phyloP scores from a whole-genome alignment of 805 yeast genomes.

The Candida lessepsii region DNA sequence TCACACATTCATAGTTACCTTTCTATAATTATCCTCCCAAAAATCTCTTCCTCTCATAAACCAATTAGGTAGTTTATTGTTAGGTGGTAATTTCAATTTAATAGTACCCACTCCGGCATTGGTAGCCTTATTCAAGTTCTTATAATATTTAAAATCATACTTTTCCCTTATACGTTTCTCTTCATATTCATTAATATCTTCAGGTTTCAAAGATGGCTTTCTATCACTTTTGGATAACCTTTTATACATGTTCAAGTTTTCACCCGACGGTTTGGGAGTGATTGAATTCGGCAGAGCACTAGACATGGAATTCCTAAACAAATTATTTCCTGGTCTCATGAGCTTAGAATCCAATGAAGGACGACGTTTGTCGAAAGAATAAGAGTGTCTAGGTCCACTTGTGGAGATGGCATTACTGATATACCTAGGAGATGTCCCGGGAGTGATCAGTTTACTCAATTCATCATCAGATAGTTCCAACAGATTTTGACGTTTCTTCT shows the following conservation, averaged over 20 bases:
- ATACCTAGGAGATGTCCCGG: conserved; percentile 31
- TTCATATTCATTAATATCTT: conserved; percentile 15
- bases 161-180: conserved; percentile 20
- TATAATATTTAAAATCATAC: conserved; percentile 40
- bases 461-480: conserved; percentile 27
- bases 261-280: conserved; percentile 13
- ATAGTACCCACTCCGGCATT: conserved; percentile 38
- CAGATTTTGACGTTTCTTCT: conserved; percentile 27
- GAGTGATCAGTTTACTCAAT: conserved; percentile 21
- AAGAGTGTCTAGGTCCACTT: not conserved
- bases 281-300: conserved; percentile 12
- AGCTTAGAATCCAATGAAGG: conserved; percentile 36
- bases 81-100: conserved; percentile 57
- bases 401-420: conserved; percentile 8
- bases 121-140: conserved; percentile 33
- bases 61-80: conserved; percentile 71
- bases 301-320: conserved; percentile 17
- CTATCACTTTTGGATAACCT: conserved; percentile 11
- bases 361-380: conserved; percentile 24
- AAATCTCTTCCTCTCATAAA: conserved; percentile 58
- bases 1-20: not conserved
- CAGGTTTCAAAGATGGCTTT: conserved; percentile 10
- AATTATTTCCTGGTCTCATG: conserved; percentile 19
- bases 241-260: conserved; percentile 4
- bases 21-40: conserved; percentile 50